phyloP scores from a whole-genome alignment of 352 stramenopile genomes.

The Bremia lactucae region DNA sequence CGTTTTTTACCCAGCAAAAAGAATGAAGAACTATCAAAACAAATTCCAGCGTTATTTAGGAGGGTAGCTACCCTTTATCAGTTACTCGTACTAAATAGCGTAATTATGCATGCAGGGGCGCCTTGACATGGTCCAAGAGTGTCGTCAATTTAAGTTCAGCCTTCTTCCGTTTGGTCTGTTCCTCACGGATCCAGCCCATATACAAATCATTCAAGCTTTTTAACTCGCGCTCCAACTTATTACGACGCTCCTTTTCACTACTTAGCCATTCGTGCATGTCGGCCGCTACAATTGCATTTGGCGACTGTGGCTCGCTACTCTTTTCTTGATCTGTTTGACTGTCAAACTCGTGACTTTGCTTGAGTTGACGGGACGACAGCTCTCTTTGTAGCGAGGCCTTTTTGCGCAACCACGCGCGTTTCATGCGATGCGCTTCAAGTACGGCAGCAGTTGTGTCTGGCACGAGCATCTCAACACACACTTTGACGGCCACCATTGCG shows the following conservation, averaged over 20 bases:
- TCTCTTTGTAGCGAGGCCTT: constrained; percentile 66
- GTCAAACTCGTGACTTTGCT: constrained; percentile 16
- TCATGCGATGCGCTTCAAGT: constrained; percentile 53
- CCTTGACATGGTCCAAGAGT: constrained; percentile 25
- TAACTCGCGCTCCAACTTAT: constrained; percentile 67
- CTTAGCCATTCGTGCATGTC: constrained; percentile 63
- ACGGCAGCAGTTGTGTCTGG: constrained; percentile 55
- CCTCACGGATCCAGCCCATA: constrained; percentile 75
- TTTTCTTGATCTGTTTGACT: constrained; percentile 7
- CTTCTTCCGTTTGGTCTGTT: constrained; percentile 66
- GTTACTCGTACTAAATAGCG: constrained; percentile 2
- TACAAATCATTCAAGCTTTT: constrained; percentile 77
- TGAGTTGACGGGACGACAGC: constrained; percentile 41
- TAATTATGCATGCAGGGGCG: constrained; percentile 5
- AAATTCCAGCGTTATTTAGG: constrained; percentile 1
- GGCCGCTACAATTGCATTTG: constrained; percentile 20
- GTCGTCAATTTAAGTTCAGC: constrained; percentile 44
- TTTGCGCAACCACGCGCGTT: constrained; percentile 52
- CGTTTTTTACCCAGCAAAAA: constrained; percentile 7
- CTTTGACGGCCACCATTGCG: constrained; percentile 64
- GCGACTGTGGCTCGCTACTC: background rate
- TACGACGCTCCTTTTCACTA: constrained; percentile 55
- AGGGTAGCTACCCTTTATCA: constrained; percentile 8
- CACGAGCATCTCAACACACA: constrained; percentile 73
- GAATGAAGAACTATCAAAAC: constrained; percentile 6